Conservation (phyloP, 2,329 filamentous ascomycete genomes). For the Diaporthe helianthi region DNA sequence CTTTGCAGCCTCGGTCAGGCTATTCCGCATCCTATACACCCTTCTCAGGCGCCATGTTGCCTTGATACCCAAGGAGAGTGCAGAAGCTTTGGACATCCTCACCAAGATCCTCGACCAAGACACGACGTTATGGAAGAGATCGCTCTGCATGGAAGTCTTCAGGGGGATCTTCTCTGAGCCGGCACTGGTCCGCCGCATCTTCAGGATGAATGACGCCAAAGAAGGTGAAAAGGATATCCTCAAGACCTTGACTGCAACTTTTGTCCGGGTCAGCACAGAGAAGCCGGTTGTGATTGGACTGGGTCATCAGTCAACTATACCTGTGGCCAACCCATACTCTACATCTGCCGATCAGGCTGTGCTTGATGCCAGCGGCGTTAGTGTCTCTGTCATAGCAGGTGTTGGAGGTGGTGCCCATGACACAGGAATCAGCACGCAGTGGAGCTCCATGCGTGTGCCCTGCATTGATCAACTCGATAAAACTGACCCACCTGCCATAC, state of each 20-base stretch:
- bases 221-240: conserved; percentile 78
- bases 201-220: conserved; percentile 77
- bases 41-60: conserved; percentile 79
- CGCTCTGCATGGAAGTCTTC: conserved; percentile 90
- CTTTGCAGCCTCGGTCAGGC: conserved; percentile 83
- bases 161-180: conserved; percentile 85
- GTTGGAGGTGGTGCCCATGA: conserved; percentile 71
- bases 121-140: conserved; percentile 82
- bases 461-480: conserved; percentile 97
- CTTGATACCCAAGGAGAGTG: conserved; percentile 79
- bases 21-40: conserved; percentile 83
- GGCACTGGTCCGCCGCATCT: conserved; percentile 79
- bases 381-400: conserved; percentile 79
- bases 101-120: conserved; percentile 91
- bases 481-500: conserved; percentile 78
- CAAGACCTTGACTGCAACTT: conserved; percentile 81
- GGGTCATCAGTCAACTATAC: conserved; percentile 85
- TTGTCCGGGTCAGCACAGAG: conserved; percentile 92
- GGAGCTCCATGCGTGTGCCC: conserved; percentile 85
- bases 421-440: conserved; percentile 85
- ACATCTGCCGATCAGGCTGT: conserved; percentile 81
- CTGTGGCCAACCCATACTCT: conserved; percentile 65
- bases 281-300: conserved; percentile 89
- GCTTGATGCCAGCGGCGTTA: conserved; percentile 84
- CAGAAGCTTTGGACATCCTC: conserved; percentile 80